Base-by-base conservation (phyloP, 768 basidiomycete genomes). In the Lanmaoa rubissima region DNA sequence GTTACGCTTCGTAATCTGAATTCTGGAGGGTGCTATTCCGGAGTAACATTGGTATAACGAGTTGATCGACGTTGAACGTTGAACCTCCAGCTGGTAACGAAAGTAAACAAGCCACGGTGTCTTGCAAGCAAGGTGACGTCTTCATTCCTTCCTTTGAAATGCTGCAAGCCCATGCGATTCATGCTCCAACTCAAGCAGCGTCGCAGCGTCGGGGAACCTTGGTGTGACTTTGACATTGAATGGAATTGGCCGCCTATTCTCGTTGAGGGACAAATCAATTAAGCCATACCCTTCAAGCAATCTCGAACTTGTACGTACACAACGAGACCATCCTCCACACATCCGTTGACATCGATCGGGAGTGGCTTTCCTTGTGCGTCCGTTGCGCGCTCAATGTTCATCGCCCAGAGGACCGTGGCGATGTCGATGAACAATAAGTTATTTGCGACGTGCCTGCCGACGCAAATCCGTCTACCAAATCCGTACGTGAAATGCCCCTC, bases 361-460 rank as follows among this genome's bases (percentile, higher is more conserved):
- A 55, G 9, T 5, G 47, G 47, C 28, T 44, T 55, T 12, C 53
- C 57, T 6, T 24, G 35, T 1, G 35, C 53, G 17, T 58, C 57
- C 41, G 36, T 49, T 11, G 53, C 47, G 2, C 60, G 59, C 9
- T 31, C 54, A 12, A 73, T 47, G 28, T 62, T 57, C 49, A 54
- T 61, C 7, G 70, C 67, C 58, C 63, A 68, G 36, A 76, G 61
- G 6, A 70, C 51, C 34, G 59, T 54, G 17, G 74, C 74, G 26
- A 73, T 66, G 32, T 64, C 60, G 35, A 75, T 72, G 55, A 74
- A 76, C 34, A 76, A 43, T 16, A 68, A 65, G 14, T 70, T 59
- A 49, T 73, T 71, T 1, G 75, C 75, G 21, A 75, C 56, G 51
- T 72, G 63, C 24, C 63, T 58, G 16, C 75, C 75, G n/a, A 68